Conservation (phyloP, 2,329 filamentous ascomycete species). For the Talaromyces albobiverticillius region DNA sequence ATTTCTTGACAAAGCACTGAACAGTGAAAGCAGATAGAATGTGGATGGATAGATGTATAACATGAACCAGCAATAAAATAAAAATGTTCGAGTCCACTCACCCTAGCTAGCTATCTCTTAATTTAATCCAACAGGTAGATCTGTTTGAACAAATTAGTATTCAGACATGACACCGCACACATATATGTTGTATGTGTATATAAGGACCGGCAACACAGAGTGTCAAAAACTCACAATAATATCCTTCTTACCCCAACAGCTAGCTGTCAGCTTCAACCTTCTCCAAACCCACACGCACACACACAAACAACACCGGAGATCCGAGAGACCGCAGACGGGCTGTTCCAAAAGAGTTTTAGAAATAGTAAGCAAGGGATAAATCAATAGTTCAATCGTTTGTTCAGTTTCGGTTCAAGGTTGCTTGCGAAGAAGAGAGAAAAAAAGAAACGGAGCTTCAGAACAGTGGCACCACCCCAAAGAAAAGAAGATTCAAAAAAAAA, state of each 20-base stretch:
- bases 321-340: neutral
- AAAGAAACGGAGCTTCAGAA: neutral
- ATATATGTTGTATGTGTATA: too few species aligned
- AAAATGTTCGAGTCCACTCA: neutral
- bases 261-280: neutral
- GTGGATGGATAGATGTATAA: too few species aligned
- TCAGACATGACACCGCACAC: too few species aligned
- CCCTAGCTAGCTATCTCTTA: neutral
- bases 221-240: neutral
- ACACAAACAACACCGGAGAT: neutral
- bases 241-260: neutral
- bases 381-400: too few species aligned
- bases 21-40: neutral
- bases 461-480: too few species aligned
- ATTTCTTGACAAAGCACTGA: neutral
- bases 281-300: neutral
- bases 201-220: too few species aligned
- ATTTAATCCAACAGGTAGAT: neutral
- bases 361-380: neutral
- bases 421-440: too few species aligned
- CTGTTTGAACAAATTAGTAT: neutral
- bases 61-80: too few species aligned
- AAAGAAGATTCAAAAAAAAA: constrained; percentile 23
- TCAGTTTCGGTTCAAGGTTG: too few species aligned
- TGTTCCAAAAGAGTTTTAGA: too few species aligned